These are phyloP conservation scores for Lachancea kluyveri DNA, from an alignment of 805 yeast species.

Conservation along the genomic window DNA sequence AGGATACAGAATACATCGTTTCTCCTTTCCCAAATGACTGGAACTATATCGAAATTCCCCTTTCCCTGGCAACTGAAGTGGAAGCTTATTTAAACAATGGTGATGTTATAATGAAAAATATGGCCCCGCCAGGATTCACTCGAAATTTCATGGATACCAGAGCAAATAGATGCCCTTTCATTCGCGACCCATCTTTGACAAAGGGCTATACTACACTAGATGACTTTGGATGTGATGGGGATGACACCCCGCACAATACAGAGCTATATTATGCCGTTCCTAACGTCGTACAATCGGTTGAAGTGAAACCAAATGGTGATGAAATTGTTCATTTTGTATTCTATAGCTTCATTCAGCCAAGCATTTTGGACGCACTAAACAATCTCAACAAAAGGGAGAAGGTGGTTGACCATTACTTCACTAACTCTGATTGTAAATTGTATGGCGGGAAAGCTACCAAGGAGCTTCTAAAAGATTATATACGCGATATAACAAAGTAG, in stretches of 20 bases:
- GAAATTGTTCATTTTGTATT: slow-evolving; percentile 68
- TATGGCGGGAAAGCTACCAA: slow-evolving; percentile 41
- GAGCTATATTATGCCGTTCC: slow-evolving; percentile 60
- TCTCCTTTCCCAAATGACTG: slow-evolving; percentile 83
- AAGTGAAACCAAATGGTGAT: slow-evolving; percentile 18
- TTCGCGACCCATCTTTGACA: slow-evolving; percentile 28
- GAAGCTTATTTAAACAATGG: slow-evolving; percentile 52
- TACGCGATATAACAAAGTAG: slow-evolving; percentile 15
- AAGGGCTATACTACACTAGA: slow-evolving; percentile 81
- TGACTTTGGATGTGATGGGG: slow-evolving; percentile 83
- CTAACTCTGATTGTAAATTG: slow-evolving; percentile 31
- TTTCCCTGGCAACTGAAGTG: slow-evolving; percentile 47
- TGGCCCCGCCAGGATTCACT: slow-evolving; percentile 5
- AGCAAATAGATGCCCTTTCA: slow-evolving; percentile 20
- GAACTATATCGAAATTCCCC: slow-evolving; percentile 60
- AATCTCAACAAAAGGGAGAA: slow-evolving; percentile 16
- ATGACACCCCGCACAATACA: slow-evolving; percentile 67
- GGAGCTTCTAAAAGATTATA: slow-evolving; percentile 37
- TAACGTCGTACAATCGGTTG: slow-evolving; percentile 58
- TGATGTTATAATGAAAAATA: slow-evolving; percentile 34
- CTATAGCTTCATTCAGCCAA: slow-evolving; percentile 65
- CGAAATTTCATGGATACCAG: background rate
- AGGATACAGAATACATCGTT: slow-evolving; percentile 72
- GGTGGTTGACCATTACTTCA: slow-evolving; percentile 23
- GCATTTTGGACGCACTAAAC: slow-evolving; percentile 41